Percentiles rank a stretch among this genome's conserved stretches.
phyloP scores from a whole-genome alignment of 139 green algal species.

The Picochlorum sp. region DNA sequence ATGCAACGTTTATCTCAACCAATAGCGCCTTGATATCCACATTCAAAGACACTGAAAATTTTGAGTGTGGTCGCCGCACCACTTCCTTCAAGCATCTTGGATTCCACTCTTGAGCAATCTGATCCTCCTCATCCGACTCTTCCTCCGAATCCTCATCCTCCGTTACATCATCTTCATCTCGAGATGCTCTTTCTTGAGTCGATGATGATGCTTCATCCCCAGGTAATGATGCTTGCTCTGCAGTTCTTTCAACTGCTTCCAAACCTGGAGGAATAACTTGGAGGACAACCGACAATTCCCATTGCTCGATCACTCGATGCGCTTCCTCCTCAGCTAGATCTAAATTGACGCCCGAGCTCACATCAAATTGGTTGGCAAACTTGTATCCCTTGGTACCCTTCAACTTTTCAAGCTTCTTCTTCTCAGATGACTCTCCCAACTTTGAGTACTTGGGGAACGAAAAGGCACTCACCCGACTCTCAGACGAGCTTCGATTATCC shows the following conservation, averaged over 20 bases:
- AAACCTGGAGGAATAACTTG: conserved; percentile 27
- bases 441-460: conserved; percentile 1
- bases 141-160: no score
- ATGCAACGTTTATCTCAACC: conserved; percentile 15
- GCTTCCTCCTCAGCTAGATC: conserved; percentile 16
- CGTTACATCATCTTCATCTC: no score
- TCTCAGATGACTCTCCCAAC: background rate
- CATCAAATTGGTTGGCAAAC: background rate
- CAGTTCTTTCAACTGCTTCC: background rate
- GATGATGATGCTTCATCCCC: no score
- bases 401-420: background rate
- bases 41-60: conserved; percentile 25
- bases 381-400: background rate
- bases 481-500: background rate
- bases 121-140: no score
- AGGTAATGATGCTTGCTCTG: no score
- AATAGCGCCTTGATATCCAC: conserved; percentile 36
- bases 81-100: no score
- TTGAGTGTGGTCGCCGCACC: no score
- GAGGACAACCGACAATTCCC: conserved; percentile 26
- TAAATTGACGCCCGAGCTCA: no score
- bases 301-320: conserved; percentile 31
- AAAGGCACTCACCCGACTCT: background rate
- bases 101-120: no score
- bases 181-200: no score